A percentile compares a stretch with the other conserved stretches of the same genome.
These are phyloP conservation scores for Mycena alexandri DNA, from an alignment of 768 basidiomycete species.

Conservation along the genomic window DNA sequence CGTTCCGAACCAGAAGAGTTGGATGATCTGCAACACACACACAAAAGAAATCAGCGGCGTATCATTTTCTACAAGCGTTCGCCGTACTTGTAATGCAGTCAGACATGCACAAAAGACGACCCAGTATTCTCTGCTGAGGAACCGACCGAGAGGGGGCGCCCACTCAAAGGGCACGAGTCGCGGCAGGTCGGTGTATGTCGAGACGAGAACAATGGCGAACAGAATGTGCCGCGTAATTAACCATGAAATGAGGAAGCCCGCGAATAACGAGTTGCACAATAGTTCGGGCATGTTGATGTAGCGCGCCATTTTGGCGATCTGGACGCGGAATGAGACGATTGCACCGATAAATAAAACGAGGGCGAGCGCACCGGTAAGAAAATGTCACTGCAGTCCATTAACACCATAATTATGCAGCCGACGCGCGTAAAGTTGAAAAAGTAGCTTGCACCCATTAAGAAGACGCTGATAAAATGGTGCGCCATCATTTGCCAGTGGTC, in stretches of 20 bases:
- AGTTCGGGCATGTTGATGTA: conserved; percentile 78
- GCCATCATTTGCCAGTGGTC: conserved; percentile 97
- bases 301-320: conserved; percentile 95
- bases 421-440: conserved; percentile 87
- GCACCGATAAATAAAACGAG: not conserved
- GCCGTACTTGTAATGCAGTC: conserved; percentile 70
- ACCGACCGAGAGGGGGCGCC: conserved; percentile 70
- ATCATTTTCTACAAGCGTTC: not conserved
- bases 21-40: conserved; percentile 69
- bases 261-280: conserved; percentile 82
- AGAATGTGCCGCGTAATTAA: conserved; percentile 89
- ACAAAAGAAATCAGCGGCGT: conserved; percentile 31
- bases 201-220: conserved; percentile 79
- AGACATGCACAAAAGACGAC: conserved; percentile 68
- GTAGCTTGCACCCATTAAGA: conserved; percentile 84
- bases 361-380: conserved; percentile 78
- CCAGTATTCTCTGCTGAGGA: conserved; percentile 61
- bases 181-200: conserved; percentile 65
- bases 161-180: conserved; percentile 65
- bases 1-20: conserved; percentile 88
- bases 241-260: conserved; percentile 90
- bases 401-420: conserved; percentile 88
- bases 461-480: conserved; percentile 92
- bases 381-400: conserved; percentile 97
- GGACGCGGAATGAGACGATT: not conserved